phyloP scores from a whole-genome alignment of 345 rosid species.

The Eutrema yunnanense region DNA sequence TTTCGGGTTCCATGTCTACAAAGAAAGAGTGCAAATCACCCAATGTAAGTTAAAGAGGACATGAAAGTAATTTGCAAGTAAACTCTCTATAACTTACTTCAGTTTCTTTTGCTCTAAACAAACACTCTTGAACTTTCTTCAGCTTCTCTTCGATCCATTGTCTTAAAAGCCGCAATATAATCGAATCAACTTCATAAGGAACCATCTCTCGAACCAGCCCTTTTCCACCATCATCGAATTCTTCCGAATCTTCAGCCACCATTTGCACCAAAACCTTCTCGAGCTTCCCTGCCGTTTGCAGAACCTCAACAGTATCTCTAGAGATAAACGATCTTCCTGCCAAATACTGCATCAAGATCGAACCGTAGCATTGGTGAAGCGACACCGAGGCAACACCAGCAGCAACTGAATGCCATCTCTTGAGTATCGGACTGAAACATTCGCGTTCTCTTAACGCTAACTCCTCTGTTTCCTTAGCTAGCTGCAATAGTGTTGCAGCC shows the following conservation, averaged over 20 bases:
- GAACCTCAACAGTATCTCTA: conserved; percentile 52
- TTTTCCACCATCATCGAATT: conserved; percentile 84
- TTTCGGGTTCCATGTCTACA: conserved; percentile 93
- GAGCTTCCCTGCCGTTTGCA: conserved; percentile 74
- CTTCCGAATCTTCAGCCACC: conserved; percentile 83
- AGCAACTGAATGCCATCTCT: conserved; percentile 63
- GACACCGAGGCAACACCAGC: conserved; percentile 64
- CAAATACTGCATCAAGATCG: conserved; percentile 64
- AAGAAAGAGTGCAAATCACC: not conserved
- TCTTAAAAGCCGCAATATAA: conserved; percentile 44
- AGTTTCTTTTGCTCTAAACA: conserved; percentile 60
- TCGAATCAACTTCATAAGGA: conserved; percentile 79
- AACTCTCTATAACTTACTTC: conserved; percentile 44
- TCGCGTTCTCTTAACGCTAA: conserved; percentile 73
- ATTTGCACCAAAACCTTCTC: conserved; percentile 80
- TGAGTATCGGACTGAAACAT: conserved; percentile 68
- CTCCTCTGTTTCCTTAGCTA: conserved; percentile 76
- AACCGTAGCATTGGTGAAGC: conserved; percentile 70
- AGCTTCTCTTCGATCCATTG: conserved; percentile 67
- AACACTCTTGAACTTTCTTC: conserved; percentile 38
- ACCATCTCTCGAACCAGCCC: conserved; percentile 70
- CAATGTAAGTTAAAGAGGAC: not conserved
- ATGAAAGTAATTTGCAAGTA: not conserved
- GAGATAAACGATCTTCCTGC: conserved; percentile 39
- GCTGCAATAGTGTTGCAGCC: conserved; percentile 44